phyloP scores from a whole-genome alignment of 768 basidiomycete genomes.

The Paxillus involutus region DNA sequence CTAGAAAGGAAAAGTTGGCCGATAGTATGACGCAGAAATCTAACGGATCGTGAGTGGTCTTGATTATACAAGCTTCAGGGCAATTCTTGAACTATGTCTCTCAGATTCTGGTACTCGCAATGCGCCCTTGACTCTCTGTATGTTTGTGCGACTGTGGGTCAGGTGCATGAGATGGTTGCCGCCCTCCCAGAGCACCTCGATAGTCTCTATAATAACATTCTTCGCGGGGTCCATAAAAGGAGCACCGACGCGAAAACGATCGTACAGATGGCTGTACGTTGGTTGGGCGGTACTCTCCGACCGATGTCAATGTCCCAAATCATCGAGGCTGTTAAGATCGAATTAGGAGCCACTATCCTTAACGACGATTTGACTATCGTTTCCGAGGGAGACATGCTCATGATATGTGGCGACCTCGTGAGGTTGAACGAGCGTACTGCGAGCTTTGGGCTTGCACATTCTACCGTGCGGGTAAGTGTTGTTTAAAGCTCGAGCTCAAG shows the following conservation, averaged over 20 bases:
- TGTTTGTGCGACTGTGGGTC: constrained; percentile 22
- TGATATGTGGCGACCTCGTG: constrained; percentile 25
- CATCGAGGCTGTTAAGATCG: constrained; percentile 30
- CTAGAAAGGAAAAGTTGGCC: constrained; percentile 19
- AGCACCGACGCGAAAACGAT: constrained; percentile 22
- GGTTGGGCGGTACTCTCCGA: constrained; percentile 27
- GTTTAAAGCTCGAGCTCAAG: neutral
- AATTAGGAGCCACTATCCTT: constrained; percentile 22
- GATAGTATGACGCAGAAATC: constrained; percentile 9
- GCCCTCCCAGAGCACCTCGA: constrained; percentile 19
- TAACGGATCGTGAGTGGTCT: constrained; percentile 3
- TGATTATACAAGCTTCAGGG: no score
- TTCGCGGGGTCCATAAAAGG: constrained; percentile 20
- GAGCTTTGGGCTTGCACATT: constrained; percentile 21
- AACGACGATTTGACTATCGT: constrained; percentile 27
- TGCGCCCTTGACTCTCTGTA: constrained; percentile 13
- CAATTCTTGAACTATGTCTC: no score
- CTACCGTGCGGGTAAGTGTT: no score
- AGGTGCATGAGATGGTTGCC: constrained; percentile 19
- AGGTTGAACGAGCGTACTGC: constrained; percentile 24
- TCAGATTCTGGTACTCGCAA: no score
- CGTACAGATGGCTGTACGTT: constrained; percentile 22
- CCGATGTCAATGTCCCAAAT: constrained; percentile 26
- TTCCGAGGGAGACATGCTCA: constrained; percentile 21
- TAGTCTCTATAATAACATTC: constrained; percentile 18